Evolutionary conservation across 2,329 filamentous ascomycete genomes (phyloP).

Genomic region (Cladosporium sp.): DNA sequence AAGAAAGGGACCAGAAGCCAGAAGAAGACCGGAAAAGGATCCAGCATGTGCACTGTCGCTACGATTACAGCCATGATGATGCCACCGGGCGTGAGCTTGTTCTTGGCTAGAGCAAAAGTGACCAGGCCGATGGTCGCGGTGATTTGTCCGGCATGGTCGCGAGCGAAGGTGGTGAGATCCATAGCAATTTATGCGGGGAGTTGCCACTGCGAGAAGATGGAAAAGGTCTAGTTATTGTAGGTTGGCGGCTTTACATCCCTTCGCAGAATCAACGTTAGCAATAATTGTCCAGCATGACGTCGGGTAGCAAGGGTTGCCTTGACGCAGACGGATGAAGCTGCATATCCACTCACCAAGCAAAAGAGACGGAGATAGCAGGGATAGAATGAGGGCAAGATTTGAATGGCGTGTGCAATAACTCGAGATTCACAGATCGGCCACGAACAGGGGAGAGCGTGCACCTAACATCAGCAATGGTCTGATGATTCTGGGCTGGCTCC

Average conservation of each 20-base stretch:
- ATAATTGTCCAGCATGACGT: background rate
- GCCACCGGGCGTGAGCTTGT: constrained; percentile 64
- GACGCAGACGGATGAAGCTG: no score
- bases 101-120: constrained; percentile 48
- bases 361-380: no score
- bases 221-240: background rate
- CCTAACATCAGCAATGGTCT: no score
- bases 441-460: no score
- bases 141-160: constrained; percentile 23
- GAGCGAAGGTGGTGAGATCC: constrained; percentile 15
- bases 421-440: no score
- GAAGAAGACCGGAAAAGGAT: constrained; percentile 93
- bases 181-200: background rate
- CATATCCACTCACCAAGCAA: no score
- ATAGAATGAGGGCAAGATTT: no score
- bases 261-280: no score
- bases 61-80: constrained; percentile 67
- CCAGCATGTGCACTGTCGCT: constrained; percentile 74
- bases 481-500: no score
- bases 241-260: no score
- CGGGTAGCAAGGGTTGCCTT: background rate
- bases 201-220: no score
- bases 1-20: constrained; percentile 78
- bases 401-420: no score
- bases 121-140: constrained; percentile 27